These are phyloP conservation scores for Speleostelium caveatum DNA, from an alignment of 78 protist genomes.

Conservation along the genomic window DNA sequence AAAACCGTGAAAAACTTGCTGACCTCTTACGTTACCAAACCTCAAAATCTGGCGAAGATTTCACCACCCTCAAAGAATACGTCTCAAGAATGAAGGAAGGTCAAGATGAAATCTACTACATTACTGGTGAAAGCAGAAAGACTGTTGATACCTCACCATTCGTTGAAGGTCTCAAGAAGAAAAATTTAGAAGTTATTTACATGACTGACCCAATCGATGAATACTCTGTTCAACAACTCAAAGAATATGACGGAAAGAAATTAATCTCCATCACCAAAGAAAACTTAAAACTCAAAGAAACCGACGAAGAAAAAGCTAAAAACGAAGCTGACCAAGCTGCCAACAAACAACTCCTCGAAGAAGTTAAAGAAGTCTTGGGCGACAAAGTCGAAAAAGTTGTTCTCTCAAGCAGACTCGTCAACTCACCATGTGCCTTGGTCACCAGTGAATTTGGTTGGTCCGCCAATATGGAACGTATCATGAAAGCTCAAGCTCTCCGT, in stretches of 20 bases:
- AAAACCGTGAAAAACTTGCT: conserved; percentile 97
- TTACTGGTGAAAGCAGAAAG: conserved; percentile 97
- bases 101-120: conserved; percentile 99
- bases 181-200: conserved; percentile 97
- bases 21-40: conserved; percentile 98
- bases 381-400: conserved; percentile 99
- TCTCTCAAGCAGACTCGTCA: conserved; percentile 93
- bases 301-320: conserved; percentile 97
- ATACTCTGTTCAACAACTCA: conserved; percentile 98
- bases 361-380: conserved; percentile 98
- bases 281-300: conserved; percentile 95
- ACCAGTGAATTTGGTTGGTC: conserved; percentile 99
- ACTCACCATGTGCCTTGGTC: conserved; percentile 98
- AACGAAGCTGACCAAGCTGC: conserved; percentile 93
- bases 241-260: conserved; percentile 99
- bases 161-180: conserved; percentile 91
- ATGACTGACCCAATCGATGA: conserved; percentile 99
- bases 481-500: conserved; percentile 99
- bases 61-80: conserved; percentile 98
- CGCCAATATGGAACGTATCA: conserved; percentile 99
- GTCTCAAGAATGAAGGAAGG: conserved; percentile 98
- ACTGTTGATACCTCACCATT: conserved; percentile 96
- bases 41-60: conserved; percentile 96
- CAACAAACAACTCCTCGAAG: conserved; percentile 95
- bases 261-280: conserved; percentile 99